A percentile compares a stretch with the other conserved stretches of the same genome.
Evolutionary conservation across 176 grass and related monocot species (phyloP).

Genomic region (Eleusine coracana): DNA sequence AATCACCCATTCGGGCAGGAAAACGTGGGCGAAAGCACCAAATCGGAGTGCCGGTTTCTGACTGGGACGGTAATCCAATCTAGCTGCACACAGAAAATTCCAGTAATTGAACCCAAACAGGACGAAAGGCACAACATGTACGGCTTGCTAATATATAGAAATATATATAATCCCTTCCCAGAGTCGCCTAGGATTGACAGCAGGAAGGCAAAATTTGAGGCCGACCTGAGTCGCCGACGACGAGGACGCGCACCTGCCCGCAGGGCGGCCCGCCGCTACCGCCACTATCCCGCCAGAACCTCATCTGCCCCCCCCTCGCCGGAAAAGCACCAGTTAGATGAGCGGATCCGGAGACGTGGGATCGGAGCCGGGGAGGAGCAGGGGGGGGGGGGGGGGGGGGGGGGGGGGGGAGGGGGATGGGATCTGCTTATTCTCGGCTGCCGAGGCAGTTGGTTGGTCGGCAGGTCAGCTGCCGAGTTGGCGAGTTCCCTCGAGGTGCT

Average conservation of each 20-base stretch:
- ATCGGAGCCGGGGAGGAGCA: background rate
- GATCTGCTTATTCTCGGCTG: constrained; percentile 17
- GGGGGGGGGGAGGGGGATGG: background rate
- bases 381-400: too few species aligned
- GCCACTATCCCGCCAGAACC: constrained; percentile 68
- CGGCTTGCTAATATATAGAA: too few species aligned
- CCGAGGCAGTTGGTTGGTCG: background rate
- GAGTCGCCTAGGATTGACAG: background rate
- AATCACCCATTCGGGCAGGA: background rate
- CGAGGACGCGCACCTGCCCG: constrained; percentile 76
- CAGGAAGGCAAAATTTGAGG: background rate
- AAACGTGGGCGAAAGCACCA: background rate
- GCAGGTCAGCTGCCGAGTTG: background rate
- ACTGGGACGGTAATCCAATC: too few species aligned
- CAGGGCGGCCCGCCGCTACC: constrained; percentile 54
- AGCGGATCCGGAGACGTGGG: background rate
- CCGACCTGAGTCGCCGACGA: constrained; percentile 83
- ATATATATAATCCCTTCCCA: too few species aligned
- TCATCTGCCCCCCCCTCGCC: constrained; percentile 9
- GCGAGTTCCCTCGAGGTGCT: too few species aligned
- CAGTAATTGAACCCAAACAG: too few species aligned
- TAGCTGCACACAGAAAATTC: too few species aligned
- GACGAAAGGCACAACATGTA: too few species aligned
- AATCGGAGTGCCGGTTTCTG: too few species aligned
- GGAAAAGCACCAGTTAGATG: constrained; percentile 34